A percentile compares a stretch with the other conserved stretches of the same genome.
phyloP scores from a whole-genome alignment of 495 filamentous ascomycete genomes.

The Podospora conica region DNA sequence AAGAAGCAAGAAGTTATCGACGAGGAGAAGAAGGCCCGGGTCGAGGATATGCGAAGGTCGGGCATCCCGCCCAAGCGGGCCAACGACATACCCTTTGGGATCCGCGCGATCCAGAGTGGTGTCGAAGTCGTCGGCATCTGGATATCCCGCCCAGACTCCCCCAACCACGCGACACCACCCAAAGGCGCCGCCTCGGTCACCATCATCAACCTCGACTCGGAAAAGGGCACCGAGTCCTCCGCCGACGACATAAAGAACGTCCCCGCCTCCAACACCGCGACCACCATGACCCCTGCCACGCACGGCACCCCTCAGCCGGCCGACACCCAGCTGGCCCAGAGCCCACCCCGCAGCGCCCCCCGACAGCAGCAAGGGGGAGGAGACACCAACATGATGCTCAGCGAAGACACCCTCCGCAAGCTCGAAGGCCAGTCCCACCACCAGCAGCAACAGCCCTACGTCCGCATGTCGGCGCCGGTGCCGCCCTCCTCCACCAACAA shows the following conservation, averaged over 20 bases:
- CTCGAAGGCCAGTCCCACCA: slow-evolving; percentile 28
- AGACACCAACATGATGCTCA: slow-evolving; percentile 15
- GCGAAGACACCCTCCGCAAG: slow-evolving; percentile 31
- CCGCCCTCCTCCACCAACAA: slow-evolving; percentile 17
- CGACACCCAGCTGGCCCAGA: slow-evolving; percentile 12
- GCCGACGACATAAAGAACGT: slow-evolving; percentile 11
- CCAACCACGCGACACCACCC: slow-evolving; percentile 25
- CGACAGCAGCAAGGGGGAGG: not conserved
- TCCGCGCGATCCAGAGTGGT: slow-evolving; percentile 80
- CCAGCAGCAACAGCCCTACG: not conserved
- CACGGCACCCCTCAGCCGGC: slow-evolving; percentile 23
- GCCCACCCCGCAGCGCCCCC: slow-evolving; percentile 9
- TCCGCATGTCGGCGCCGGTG: not conserved
- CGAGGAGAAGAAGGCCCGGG: slow-evolving; percentile 54
- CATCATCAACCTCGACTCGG: slow-evolving; percentile 17
- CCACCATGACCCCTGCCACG: slow-evolving; percentile 19
- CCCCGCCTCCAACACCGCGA: slow-evolving; percentile 13
- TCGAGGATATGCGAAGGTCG: slow-evolving; percentile 48
- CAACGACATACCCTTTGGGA: slow-evolving; percentile 78
- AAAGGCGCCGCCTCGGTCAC: slow-evolving; percentile 32
- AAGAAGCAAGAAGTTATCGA: slow-evolving; percentile 60
- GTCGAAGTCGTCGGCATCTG: slow-evolving; percentile 85
- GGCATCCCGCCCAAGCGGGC: slow-evolving; percentile 37
- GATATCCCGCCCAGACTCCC: slow-evolving; percentile 64
- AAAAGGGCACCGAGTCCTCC: slow-evolving; percentile 13